Base-by-base conservation (phyloP, 1,139 yeast genomes). In the Geotrichum cucujoidarum region DNA sequence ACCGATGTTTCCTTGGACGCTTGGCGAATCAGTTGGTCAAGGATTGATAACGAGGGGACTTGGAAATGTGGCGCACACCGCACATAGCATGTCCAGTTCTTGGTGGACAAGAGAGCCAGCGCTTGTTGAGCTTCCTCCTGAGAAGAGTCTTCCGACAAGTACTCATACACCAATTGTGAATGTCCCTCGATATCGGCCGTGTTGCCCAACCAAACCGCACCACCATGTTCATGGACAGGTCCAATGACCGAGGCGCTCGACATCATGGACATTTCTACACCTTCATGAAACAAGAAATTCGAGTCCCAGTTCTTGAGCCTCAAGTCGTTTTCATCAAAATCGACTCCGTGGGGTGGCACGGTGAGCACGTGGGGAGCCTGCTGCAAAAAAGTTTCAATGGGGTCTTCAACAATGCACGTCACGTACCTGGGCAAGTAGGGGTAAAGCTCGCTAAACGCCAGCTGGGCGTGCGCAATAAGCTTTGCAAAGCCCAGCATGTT, bases 241-340 rank as follows among this genome's bases (percentile, higher is more conserved):
- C 69, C 65, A 2, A 85, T 68, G 16, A 71, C 73, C 0, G 94
- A 77, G 0, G 95, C 95, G 2, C 87, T 73, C 0, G 96, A 83
- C 92, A 90, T 85, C 60, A 78, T 78, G 2, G 88, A 73, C 53
- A 89, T 83, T 64, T 89, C 96, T 8, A 85, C 72, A 52, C 85
- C 80, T 62, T 90, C 97, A 58, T 84, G 80, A 50, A 80, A 74
- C 33, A 77, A 71, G 59, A 83, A 81, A 59, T 87, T 86, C 30
- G 78, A 72, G 58, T 83, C 89, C 94, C 95, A 85, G 57, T 80
- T 75, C 52, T 74, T 72, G 37, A 65, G 59, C 25, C 58, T 50
- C 29, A 61, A 51, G 37, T 60, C 65, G 43, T 61, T 63, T 31
- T 56, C 55, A 36, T 60, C 61, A 17, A 49, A 51, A 14, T 48